Percentiles rank a stretch among this genome's conserved stretches.
Evolutionary conservation across 768 basidiomycete genomes (phyloP).

Genomic region (Phlebiopsis flavidoalba): DNA sequence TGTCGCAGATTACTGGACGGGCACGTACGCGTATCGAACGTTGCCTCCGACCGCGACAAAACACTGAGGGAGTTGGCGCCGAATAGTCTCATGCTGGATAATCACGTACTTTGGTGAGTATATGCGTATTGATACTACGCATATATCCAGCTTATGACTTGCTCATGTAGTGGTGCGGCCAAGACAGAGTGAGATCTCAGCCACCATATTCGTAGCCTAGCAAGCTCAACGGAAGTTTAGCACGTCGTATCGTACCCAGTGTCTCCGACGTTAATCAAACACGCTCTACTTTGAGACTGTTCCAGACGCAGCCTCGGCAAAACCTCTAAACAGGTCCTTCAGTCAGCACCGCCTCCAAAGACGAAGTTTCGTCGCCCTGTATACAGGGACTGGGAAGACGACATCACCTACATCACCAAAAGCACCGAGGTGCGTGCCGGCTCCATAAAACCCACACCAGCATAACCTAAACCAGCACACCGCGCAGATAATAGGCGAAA

Average conservation of each 20-base stretch:
- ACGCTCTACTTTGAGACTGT: neutral
- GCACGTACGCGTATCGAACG: neutral
- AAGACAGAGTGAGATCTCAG: neutral
- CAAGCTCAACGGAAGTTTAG: neutral
- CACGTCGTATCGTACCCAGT: neutral
- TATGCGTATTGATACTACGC: too few species aligned
- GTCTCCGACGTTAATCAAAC: neutral
- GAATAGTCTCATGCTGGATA: neutral
- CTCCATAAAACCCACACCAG: too few species aligned
- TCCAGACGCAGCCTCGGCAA: neutral
- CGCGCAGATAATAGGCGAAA: neutral
- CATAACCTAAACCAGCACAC: neutral
- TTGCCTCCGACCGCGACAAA: neutral
- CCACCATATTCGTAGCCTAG: neutral
- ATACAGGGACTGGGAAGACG: slow-evolving; percentile 17
- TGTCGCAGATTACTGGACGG: neutral
- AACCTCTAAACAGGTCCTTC: neutral
- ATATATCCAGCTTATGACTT: neutral
- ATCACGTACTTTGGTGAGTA: neutral
- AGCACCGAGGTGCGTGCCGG: neutral
- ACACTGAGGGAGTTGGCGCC: neutral
- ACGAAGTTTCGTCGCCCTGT: slow-evolving; percentile 28
- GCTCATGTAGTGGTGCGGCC: neutral
- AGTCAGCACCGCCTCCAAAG: slow-evolving; percentile 6
- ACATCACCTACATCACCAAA: neutral